Conservation (phyloP, 2,329 filamentous ascomycete species). For the Apiospora malaysiana region DNA sequence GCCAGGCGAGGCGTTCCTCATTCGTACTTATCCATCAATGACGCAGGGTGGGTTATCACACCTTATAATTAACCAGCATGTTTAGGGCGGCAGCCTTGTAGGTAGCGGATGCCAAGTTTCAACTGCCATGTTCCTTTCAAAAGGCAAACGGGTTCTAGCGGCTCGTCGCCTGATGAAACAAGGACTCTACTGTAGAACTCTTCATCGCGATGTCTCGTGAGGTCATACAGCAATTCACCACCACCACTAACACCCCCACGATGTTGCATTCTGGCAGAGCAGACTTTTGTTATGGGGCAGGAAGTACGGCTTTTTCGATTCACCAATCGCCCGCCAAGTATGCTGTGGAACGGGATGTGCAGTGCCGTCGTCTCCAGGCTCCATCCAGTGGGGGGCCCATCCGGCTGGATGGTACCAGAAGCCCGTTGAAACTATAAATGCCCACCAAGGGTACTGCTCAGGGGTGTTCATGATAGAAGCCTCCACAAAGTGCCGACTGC, state of each 20-base stretch:
- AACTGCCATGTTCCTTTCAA: background rate
- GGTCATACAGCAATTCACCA: background rate
- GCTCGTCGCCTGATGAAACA: background rate
- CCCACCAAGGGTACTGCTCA: background rate
- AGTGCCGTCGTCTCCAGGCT: background rate
- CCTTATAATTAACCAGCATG: background rate
- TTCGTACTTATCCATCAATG: background rate
- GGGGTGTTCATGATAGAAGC: background rate
- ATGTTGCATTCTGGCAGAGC: background rate
- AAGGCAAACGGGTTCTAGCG: background rate
- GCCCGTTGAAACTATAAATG: conserved; percentile 3
- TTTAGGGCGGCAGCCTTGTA: background rate
- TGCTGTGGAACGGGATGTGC: background rate
- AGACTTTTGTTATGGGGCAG: background rate
- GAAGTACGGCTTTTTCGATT: background rate
- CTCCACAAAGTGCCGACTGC: background rate
- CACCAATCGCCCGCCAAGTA: background rate
- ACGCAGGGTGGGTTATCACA: background rate
- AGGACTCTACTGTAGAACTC: background rate
- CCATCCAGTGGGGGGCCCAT: background rate
- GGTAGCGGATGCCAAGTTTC: background rate
- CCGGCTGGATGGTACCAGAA: conserved; percentile 8
- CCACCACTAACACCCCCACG: background rate
- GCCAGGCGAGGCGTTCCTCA: background rate
- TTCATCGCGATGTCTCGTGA: background rate